These are phyloP conservation scores for Luvunga scandens DNA, from an alignment of 345 rosid genomes.

Conservation along the genomic window DNA sequence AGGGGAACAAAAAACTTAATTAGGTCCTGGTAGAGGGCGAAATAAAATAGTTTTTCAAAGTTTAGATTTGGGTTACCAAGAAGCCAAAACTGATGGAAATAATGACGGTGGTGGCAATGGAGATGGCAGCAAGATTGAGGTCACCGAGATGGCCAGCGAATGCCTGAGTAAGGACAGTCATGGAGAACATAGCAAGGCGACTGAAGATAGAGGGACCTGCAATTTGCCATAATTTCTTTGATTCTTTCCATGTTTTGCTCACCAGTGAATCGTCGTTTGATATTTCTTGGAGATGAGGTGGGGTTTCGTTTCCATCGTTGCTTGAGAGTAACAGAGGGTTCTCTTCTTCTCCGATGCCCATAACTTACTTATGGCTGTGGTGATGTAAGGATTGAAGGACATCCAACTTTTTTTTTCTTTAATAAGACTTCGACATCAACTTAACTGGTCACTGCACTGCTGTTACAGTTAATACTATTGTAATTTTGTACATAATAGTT, in stretches of 20 bases:
- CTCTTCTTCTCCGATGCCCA: slow-evolving; percentile 5
- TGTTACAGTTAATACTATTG: too few species aligned
- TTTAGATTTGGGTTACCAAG: slow-evolving; percentile 27
- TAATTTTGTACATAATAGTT: too few species aligned
- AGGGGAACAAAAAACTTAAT: too few species aligned
- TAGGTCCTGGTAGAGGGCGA: too few species aligned
- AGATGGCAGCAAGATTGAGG: slow-evolving; percentile 55
- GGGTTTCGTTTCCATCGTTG: background rate
- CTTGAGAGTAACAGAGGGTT: slow-evolving; percentile 16
- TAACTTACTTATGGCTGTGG: background rate
- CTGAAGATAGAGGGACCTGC: slow-evolving; percentile 56
- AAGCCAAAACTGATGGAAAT: slow-evolving; percentile 45
- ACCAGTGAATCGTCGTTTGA: slow-evolving; percentile 6
- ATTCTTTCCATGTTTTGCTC: slow-evolving; percentile 29
- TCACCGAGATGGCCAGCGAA: slow-evolving; percentile 51
- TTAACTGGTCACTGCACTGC: too few species aligned
- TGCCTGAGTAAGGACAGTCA: slow-evolving; percentile 45
- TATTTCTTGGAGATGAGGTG: background rate
- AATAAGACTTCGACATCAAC: too few species aligned
- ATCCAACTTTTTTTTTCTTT: too few species aligned
- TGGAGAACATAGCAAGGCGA: slow-evolving; percentile 53
- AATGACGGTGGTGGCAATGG: slow-evolving; percentile 52
- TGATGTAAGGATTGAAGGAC: too few species aligned
- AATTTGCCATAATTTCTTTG: slow-evolving; percentile 42
- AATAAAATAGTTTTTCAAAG: background rate